These are phyloP conservation scores for Tephrocybe sp. DNA, from an alignment of 768 basidiomycete genomes.

Conservation along the genomic window DNA sequence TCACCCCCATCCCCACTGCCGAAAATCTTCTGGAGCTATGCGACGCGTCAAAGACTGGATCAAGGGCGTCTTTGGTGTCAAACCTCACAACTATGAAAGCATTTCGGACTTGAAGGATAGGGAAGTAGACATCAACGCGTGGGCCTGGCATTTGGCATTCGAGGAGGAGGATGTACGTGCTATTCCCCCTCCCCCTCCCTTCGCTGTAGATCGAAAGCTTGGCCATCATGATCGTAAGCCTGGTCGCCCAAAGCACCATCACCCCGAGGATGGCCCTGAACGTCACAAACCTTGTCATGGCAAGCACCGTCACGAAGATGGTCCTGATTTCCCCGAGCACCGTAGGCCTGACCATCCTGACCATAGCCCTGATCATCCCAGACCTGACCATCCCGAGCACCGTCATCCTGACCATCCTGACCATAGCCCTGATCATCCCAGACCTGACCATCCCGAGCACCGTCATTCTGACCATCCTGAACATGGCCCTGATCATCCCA, in stretches of 20 bases:
- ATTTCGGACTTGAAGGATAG: conserved; percentile 1
- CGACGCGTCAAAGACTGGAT: conserved; percentile 30
- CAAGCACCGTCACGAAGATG: neutral
- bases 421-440: neutral
- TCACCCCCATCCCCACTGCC: conserved; percentile 20
- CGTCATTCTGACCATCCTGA: neutral
- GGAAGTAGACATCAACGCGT: conserved; percentile 18
- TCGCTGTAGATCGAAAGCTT: neutral
- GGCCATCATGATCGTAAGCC: neutral
- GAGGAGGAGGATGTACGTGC: conserved; percentile 12
- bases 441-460: neutral
- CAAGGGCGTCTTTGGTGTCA: conserved; percentile 36
- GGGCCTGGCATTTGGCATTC: conserved; percentile 31
- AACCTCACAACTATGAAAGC: conserved; percentile 21
- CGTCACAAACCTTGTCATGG: neutral
- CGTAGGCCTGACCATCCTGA: neutral
- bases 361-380: neutral
- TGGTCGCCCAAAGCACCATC: neutral
- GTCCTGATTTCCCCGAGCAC: neutral
- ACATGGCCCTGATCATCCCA: neutral
- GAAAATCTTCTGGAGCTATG: conserved; percentile 17
- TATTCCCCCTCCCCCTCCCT: conserved; percentile 5
- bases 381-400: conserved; percentile 7
- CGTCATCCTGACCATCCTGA: conserved; percentile 13
- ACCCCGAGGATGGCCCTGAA: neutral